phyloP scores from a whole-genome alignment of 2,329 filamentous ascomycete genomes.

The Hypoxylon sp. region DNA sequence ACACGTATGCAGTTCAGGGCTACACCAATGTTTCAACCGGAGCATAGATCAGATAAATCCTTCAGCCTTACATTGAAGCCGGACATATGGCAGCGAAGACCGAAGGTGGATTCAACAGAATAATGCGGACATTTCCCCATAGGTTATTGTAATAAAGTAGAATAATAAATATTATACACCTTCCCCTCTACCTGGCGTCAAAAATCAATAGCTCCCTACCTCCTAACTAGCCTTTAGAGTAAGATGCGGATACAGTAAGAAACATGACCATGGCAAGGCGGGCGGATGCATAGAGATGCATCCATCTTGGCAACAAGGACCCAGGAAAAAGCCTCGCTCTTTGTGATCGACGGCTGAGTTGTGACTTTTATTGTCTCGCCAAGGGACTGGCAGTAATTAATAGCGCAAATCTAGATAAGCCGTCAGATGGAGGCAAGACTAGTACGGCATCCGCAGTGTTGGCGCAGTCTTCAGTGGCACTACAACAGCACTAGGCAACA shows the following conservation, averaged over 20 bases:
- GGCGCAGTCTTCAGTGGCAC: conserved; percentile 35
- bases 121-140: not conserved
- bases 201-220: conserved; percentile 14
- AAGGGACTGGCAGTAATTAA: conserved; percentile 46
- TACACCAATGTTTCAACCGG: conserved; percentile 27
- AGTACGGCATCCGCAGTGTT: conserved; percentile 36
- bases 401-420: conserved; percentile 48
- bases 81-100: conserved; percentile 6
- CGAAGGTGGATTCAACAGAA: not conserved
- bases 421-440: conserved; percentile 40
- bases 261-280: conserved; percentile 29
- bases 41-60: conserved; percentile 17
- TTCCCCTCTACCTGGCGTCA: conserved; percentile 5
- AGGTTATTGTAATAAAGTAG: not conserved
- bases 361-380: conserved; percentile 34
- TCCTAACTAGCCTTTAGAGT: conserved; percentile 6
- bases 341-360: conserved; percentile 32
- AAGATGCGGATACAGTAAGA: conserved; percentile 26
- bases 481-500: conserved; percentile 31
- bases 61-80: conserved; percentile 34
- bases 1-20: conserved; percentile 26
- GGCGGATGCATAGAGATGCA: conserved; percentile 37
- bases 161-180: not conserved
- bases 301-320: conserved; percentile 40
- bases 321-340: conserved; percentile 33